Evolutionary conservation across 2,329 filamentous ascomycete species (phyloP), one percentile per base, ranked within the genome.

Genomic region (Fusarium pseudograminearum): DNA sequence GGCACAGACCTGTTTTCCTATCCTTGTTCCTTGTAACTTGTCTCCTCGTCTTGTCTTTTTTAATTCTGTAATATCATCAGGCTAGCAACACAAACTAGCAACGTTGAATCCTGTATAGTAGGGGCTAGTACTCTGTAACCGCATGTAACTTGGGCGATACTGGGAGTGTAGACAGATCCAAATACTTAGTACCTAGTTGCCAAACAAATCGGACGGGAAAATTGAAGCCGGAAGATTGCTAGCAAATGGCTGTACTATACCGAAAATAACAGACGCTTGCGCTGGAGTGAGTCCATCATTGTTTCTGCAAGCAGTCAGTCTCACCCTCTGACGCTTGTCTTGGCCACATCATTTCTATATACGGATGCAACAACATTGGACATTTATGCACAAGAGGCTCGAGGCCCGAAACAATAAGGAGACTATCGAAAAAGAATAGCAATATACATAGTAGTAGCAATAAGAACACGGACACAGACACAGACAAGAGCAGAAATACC

Each of bases 361-460:
- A 51, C 33, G 44, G 45, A 57, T 51, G 55, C 36, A 57, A 52
- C 36, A 42, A 31, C 22, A 42, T 42, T 28, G 34, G 42, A 12
- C 15, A 38, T 42, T 47, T 54, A 38, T 42, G 36, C 50, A 38
- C 42, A 61, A 22, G 33, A 16, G 44, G 33, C 33, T 34, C 38
- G 56, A 61, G 34, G 61, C 57, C 56, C 61, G 66, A 66, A 53
- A 69, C 55, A 62, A 62, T 48, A 70, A 42, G 67, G 67, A 10
- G 33, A 34, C 33, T 34, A 15, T 15, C 14, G 31, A 33, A 33
- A 33, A 15, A 33, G 15, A 16, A 33, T 14, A 33, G 26, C 26
- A 28, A 28, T 28, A 28, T 28, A 28, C 26, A 33, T 33, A 33
- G 31, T 8, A 34, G 8, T 4, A 34, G 33, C 16, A 34, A 34